Conservation (phyloP, 441 rosid species). For the Capsella rubella region DNA sequence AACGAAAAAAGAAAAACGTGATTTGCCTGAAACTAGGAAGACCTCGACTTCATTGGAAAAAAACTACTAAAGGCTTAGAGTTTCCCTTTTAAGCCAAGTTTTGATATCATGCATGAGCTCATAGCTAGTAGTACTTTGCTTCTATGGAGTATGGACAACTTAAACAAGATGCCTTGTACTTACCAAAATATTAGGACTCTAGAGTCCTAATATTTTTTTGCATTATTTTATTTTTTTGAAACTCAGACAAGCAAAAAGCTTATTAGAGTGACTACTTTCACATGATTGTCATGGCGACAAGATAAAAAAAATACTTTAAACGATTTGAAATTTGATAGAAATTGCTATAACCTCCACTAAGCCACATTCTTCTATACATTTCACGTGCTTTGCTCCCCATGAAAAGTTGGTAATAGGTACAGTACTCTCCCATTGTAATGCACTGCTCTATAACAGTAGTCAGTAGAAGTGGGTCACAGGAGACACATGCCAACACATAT, state of each 20-base stretch:
- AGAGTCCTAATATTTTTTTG: neutral
- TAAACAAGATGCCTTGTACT: neutral
- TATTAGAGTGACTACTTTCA: conserved; percentile 9
- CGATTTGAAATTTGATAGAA: conserved; percentile 26
- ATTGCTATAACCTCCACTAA: conserved; percentile 39
- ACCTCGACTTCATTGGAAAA: conserved; percentile 28
- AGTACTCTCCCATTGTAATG: conserved; percentile 24
- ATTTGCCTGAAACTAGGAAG: conserved; percentile 17
- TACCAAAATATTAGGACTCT: neutral
- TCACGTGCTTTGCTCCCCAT: conserved; percentile 32
- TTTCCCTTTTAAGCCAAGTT: neutral
- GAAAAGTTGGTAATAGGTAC: neutral
- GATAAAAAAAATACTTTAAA: neutral
- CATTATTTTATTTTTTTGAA: neutral
- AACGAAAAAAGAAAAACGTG: neutral
- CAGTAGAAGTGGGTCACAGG: conserved; percentile 30
- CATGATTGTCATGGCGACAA: conserved; percentile 34
- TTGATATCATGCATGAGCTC: too few relatives aligned
- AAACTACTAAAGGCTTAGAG: neutral
- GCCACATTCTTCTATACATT: conserved; percentile 8
- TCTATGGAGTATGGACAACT: too few relatives aligned
- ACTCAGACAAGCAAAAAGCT: neutral
- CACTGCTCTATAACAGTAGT: conserved; percentile 22
- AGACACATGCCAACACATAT: conserved; percentile 17
- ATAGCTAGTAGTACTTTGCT: too few relatives aligned